Percentiles rank a stretch among this genome's conserved stretches.
These are phyloP conservation scores for Fusarium clavum DNA, from an alignment of 2,329 filamentous ascomycete species.

Conservation along the genomic window DNA sequence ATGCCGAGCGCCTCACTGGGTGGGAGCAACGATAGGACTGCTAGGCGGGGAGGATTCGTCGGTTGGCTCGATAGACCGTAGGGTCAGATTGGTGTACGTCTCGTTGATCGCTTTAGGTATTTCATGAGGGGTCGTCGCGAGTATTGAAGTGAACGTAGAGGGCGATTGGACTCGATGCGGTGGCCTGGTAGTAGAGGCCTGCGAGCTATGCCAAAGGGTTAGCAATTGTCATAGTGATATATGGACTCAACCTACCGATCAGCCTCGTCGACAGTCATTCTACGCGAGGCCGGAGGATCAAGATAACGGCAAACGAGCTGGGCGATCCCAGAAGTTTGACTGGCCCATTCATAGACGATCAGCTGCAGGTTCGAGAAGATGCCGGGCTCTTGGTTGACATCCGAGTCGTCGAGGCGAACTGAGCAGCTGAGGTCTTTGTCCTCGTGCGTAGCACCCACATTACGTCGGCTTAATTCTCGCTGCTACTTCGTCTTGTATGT, in stretches of 20 bases:
- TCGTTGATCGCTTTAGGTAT: background rate
- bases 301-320: background rate
- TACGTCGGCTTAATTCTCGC: background rate
- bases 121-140: background rate
- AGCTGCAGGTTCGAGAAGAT: background rate
- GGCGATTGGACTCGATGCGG: conserved; percentile 14
- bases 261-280: background rate
- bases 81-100: background rate
- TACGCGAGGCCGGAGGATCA: background rate
- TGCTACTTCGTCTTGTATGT: background rate
- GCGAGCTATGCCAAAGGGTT: background rate
- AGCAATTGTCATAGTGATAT: fast-evolving
- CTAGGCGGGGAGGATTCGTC: background rate
- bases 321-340: conserved; percentile 2
- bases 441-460: background rate
- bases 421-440: background rate
- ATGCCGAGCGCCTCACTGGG: background rate
- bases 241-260: background rate
- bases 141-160: conserved; percentile 9
- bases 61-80: background rate
- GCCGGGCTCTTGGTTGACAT: background rate
- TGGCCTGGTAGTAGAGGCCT: background rate
- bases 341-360: background rate
- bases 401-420: background rate
- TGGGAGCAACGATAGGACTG: conserved; percentile 14